These are phyloP conservation scores for Penicillium hordei DNA, from an alignment of 2,329 filamentous ascomycete species.

Conservation along the genomic window DNA sequence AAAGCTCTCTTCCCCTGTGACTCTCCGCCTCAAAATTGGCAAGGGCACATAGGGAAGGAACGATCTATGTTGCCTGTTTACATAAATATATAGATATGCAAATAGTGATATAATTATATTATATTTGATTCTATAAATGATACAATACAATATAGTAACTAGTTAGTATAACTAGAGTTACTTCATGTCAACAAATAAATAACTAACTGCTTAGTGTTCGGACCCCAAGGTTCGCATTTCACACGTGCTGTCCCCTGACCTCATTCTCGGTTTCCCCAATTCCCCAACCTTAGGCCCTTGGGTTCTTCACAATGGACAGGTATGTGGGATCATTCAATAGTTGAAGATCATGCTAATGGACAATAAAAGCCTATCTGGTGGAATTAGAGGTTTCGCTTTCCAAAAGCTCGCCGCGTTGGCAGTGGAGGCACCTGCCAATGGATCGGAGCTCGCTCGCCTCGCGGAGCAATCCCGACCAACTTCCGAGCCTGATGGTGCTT, in stretches of 20 bases:
- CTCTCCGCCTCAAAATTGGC: slow-evolving; percentile 6
- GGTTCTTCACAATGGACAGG: slow-evolving; percentile 33
- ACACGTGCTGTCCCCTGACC: slow-evolving; percentile 20
- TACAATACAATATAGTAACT: no score
- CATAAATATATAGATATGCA: background rate
- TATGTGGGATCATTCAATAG: slow-evolving; percentile 16
- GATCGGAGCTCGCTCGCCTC: slow-evolving; percentile 40
- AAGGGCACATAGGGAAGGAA: background rate
- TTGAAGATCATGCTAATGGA: slow-evolving; percentile 12
- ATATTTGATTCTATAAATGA: background rate
- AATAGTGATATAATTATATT: no score
- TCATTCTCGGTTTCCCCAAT: slow-evolving; percentile 11
- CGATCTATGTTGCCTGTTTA: background rate
- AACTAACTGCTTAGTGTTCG: background rate
- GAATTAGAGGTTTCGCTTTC: slow-evolving; percentile 44
- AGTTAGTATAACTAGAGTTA: background rate
- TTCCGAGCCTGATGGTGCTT: slow-evolving; percentile 27
- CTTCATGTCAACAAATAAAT: background rate
- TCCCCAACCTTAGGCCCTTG: background rate
- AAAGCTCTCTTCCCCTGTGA: background rate
- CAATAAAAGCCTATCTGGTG: slow-evolving; percentile 30
- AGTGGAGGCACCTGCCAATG: slow-evolving; percentile 32
- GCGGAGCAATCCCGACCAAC: slow-evolving; percentile 31
- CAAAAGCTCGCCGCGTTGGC: slow-evolving; percentile 46
- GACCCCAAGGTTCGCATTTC: slow-evolving; percentile 15